Evolutionary conservation across 2,329 filamentous ascomycete species (phyloP).

Genomic region (Orbilia quercus): DNA sequence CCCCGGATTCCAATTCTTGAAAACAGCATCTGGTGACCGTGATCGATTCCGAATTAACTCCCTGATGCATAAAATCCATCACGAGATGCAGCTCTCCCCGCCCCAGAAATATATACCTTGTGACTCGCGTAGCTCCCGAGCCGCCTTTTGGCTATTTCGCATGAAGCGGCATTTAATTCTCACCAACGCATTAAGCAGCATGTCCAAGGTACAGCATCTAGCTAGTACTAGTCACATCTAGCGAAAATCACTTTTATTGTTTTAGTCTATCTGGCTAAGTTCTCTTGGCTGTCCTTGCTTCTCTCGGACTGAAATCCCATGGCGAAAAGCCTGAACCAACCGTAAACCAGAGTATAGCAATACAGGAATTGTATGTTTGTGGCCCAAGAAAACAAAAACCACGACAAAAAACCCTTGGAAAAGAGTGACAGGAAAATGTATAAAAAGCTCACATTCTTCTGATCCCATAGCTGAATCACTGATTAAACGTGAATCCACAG

Average conservation of each 20-base stretch:
- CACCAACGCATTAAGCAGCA: too few relatives aligned
- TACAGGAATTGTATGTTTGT: too few relatives aligned
- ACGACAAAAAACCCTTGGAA: background rate
- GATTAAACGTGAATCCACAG: conserved; percentile 1
- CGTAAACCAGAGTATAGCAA: background rate
- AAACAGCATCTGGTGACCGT: conserved; percentile 9
- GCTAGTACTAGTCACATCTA: too few relatives aligned
- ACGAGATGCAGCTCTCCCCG: background rate
- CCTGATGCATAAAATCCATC: conserved; percentile 13
- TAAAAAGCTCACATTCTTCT: background rate
- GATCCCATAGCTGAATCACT: background rate
- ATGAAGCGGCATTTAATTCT: too few relatives aligned
- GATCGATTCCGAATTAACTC: conserved; percentile 16
- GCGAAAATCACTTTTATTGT: background rate
- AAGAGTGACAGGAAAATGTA: conserved; percentile 1
- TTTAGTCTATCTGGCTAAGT: background rate
- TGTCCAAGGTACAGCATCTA: too few relatives aligned
- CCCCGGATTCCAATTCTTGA: conserved; percentile 16
- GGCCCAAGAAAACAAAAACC: conserved; percentile 4
- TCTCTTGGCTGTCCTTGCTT: background rate
- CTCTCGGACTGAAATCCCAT: background rate
- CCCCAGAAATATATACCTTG: background rate
- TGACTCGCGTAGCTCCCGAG: background rate
- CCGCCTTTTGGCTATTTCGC: background rate
- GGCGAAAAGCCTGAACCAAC: conserved; percentile 3